A percentile compares a stretch with the other conserved stretches of the same genome.
phyloP scores from a whole-genome alignment of 345 rosid species.

The Murraya paniculata region DNA sequence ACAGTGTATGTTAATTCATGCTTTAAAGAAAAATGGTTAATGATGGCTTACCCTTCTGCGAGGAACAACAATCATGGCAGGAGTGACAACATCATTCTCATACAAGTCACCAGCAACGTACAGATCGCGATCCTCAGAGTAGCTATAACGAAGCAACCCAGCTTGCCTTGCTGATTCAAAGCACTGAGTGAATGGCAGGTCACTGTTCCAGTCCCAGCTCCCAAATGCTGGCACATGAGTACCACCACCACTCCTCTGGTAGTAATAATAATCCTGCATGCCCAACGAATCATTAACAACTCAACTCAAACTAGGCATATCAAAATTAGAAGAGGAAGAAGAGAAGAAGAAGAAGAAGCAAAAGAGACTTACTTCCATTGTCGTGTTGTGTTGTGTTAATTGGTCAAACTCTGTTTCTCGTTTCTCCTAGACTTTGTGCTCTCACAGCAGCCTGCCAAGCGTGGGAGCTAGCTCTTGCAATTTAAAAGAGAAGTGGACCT shows the following conservation, averaged over 20 bases:
- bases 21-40: background rate
- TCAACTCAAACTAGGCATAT: background rate
- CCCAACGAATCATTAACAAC: background rate
- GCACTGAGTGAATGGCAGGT: conserved; percentile 85
- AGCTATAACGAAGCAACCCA: conserved; percentile 67
- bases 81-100: conserved; percentile 70
- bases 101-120: conserved; percentile 91
- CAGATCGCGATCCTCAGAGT: conserved; percentile 74
- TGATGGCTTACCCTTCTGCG: conserved; percentile 54
- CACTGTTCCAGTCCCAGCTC: conserved; percentile 96
- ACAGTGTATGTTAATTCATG: background rate
- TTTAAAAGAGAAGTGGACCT: conserved; percentile 19
- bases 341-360: background rate
- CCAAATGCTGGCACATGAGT: conserved; percentile 89
- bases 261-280: conserved; percentile 38
- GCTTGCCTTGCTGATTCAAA: conserved; percentile 77
- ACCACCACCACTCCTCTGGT: conserved; percentile 30
- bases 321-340: background rate
- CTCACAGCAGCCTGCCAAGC: conserved; percentile 3
- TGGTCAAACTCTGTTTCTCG: background rate
- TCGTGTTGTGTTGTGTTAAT: background rate
- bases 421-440: no score
- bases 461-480: conserved; percentile 2
- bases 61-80: conserved; percentile 90
- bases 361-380: conserved; percentile 16